These are phyloP conservation scores for Pseudonitzschia delicatissima DNA, from an alignment of 108 stramenopile species.

Conservation along the genomic window DNA sequence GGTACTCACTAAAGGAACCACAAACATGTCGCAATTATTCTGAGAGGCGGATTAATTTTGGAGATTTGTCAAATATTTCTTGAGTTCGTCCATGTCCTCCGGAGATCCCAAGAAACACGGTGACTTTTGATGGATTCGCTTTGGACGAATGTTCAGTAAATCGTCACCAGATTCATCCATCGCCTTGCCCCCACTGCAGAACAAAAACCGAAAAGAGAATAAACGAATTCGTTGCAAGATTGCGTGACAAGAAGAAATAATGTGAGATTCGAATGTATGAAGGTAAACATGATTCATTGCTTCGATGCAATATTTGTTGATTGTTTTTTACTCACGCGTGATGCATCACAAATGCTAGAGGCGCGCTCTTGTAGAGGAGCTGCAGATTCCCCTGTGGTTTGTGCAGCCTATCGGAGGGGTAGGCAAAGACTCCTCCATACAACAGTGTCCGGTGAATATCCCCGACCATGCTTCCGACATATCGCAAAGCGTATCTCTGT, in stretches of 20 bases:
- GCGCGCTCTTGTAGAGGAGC: conserved; percentile 83
- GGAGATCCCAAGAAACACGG: conserved; percentile 85
- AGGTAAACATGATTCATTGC: too few relatives aligned
- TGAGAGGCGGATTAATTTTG: conserved; percentile 3
- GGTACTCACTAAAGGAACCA: too few relatives aligned
- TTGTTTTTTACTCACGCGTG: conserved; percentile 72
- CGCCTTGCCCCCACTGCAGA: conserved; percentile 63
- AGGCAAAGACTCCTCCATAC: conserved; percentile 97
- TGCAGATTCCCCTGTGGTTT: conserved; percentile 87
- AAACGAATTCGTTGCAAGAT: neutral
- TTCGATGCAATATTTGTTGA: too few relatives aligned
- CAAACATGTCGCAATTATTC: too few relatives aligned
- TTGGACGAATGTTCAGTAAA: conserved; percentile 57
- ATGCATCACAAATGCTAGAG: conserved; percentile 95
- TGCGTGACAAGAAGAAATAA: too few relatives aligned
- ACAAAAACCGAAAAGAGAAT: neutral
- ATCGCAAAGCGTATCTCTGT: conserved; percentile 78
- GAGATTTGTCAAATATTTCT: conserved; percentile 41
- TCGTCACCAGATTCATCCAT: conserved; percentile 47
- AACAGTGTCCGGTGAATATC: conserved; percentile 97
- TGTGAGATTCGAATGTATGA: too few relatives aligned
- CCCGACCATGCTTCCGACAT: conserved; percentile 98
- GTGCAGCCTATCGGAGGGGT: conserved; percentile 79
- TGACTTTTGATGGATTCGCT: conserved; percentile 72
- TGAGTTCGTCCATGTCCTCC: conserved; percentile 79